Base-by-base conservation (phyloP, 108 stramenopile genomes). In the Cyclotella sp. region DNA sequence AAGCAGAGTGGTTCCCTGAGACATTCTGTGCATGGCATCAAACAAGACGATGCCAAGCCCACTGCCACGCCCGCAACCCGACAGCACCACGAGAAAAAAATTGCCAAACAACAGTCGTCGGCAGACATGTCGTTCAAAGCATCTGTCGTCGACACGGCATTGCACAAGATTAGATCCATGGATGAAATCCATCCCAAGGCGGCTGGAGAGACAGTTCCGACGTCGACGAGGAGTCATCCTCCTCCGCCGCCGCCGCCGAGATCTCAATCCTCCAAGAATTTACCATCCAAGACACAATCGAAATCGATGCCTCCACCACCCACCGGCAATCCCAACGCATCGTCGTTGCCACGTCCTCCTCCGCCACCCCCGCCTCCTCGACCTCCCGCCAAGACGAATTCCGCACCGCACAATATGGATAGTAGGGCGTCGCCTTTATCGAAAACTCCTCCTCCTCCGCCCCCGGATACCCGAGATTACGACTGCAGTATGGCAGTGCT, bases 121-220 rank as follows among this genome's bases (percentile, higher is more conserved):
- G 24, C 44, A 6, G 63, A 64, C 30, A 64, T 64, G 63, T 64
- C 43, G 1, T 4, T 15, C 2, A 30, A 39, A 1, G 39, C 34
- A 15, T 34, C 60, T 6, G 63, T 43, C 1, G 43, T 64, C 43
- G 43, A 64, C 44, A 45, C 63, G 24, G 43, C 43, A 24, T 24
- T 64, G 8, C 63, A 64, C 10, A 64, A 64, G 63, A 64, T 64
- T 42, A 64, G 44, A 30, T 64, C 63, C 15, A 45, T 45, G 44
- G 63, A 64, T 22, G 63, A 64, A 15, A 44, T 45, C 8, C 42
- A 43, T 43, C 0, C 41, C 9, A 26, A 64, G 8, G 22, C 41
- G 11, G 27, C 12, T 12, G 21, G 1, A 45, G 43, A 19, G 11
- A 18, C 63, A 13, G 22, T 21, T 26, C 30, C 61, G 1, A 0